Conservation (phyloP, 208 protist species). For the Acanthamoeba royreba region DNA sequence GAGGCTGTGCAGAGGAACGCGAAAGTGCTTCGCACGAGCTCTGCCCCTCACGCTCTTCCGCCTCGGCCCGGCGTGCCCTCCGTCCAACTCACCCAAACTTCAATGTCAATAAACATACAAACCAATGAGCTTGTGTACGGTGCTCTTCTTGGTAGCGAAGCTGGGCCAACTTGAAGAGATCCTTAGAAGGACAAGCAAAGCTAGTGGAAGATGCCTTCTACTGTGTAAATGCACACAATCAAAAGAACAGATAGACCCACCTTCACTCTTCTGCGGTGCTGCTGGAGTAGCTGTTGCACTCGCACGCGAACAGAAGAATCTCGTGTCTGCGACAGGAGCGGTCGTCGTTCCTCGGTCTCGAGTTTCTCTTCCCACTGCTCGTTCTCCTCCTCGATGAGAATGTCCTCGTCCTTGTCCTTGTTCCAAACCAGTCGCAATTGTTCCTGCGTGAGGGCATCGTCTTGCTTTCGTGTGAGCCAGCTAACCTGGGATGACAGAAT, state of each 20-base stretch:
- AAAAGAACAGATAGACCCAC: not conserved
- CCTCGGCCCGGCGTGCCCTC: too few species aligned
- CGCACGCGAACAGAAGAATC: not conserved
- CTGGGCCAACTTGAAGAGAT: too few species aligned
- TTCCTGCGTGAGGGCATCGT: not conserved
- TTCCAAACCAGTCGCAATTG: not conserved
- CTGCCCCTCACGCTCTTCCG: too few species aligned
- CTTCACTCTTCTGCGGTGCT: not conserved
- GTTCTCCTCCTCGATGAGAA: not conserved
- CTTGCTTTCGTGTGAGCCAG: not conserved
- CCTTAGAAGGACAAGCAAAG: too few species aligned
- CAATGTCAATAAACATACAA: too few species aligned
- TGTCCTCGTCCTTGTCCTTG: not conserved
- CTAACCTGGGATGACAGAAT: not conserved
- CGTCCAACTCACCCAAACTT: too few species aligned
- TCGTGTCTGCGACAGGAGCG: too few species aligned
- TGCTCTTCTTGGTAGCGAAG: too few species aligned
- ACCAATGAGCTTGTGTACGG: too few species aligned
- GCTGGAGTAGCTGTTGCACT: not conserved
- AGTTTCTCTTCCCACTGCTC: slow-evolving; percentile 1
- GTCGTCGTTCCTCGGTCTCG: not conserved
- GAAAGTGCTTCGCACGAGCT: not conserved
- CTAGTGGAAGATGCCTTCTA: not conserved
- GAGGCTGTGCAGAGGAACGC: too few species aligned
- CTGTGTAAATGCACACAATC: not conserved